Percentiles rank a stretch among this genome's conserved stretches.
These are phyloP conservation scores for Platanthera guangdongensis DNA, from an alignment of 106 monocot species.

Conservation along the genomic window DNA sequence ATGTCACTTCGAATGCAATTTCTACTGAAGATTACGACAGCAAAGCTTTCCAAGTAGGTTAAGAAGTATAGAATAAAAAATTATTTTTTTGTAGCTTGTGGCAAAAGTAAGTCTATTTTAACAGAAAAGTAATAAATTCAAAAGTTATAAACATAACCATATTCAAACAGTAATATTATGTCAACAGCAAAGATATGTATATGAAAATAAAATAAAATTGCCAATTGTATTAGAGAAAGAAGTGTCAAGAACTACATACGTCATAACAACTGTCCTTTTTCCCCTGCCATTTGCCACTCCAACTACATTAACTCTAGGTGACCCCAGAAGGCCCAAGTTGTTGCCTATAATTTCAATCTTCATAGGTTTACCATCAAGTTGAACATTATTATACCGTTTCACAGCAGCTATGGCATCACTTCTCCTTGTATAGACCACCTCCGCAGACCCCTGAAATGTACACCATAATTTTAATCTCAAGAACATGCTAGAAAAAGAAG, in stretches of 20 bases:
- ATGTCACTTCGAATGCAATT: too few species aligned
- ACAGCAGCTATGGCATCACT: constrained; percentile 85
- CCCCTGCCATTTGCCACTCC: constrained; percentile 54
- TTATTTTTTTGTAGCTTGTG: not conserved
- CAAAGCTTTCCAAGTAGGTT: too few species aligned
- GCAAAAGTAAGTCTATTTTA: not conserved
- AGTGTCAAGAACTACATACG: constrained; percentile 29
- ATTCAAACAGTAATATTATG: not conserved
- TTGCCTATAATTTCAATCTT: constrained; percentile 87
- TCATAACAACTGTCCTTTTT: constrained; percentile 77
- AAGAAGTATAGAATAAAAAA: not conserved
- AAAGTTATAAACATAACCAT: not conserved
- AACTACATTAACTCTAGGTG: constrained; percentile 62
- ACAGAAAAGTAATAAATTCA: not conserved
- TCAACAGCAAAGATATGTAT: not conserved
- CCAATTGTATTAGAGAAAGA: not conserved
- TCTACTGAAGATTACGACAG: too few species aligned
- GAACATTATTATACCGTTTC: constrained; percentile 91
- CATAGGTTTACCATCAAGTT: constrained; percentile 95
- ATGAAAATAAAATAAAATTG: not conserved
- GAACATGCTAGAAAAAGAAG: not conserved
- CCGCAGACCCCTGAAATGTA: constrained; percentile 77
- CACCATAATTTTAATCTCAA: not conserved
- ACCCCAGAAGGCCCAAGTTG: constrained; percentile 38
- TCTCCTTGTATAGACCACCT: constrained; percentile 70